phyloP scores from a whole-genome alignment of 768 basidiomycete species.

The Mrakia blollopis region DNA sequence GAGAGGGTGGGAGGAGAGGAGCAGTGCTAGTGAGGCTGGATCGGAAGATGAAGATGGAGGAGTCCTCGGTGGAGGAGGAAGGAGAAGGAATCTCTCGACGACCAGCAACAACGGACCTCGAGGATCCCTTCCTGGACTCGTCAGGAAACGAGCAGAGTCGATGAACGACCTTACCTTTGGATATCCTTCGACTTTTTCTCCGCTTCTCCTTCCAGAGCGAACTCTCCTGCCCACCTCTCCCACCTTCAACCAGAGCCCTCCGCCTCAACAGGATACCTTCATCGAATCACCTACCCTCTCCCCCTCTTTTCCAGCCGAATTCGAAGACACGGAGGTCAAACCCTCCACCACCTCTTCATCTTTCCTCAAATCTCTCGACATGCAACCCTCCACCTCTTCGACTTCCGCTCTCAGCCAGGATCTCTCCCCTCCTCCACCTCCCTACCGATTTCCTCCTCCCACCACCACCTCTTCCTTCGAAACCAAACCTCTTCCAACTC shows the following conservation, averaged over 20 bases:
- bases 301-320: neutral
- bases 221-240: neutral
- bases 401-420: neutral
- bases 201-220: neutral
- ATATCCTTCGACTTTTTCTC: neutral
- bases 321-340: neutral
- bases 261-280: neutral
- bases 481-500: neutral
- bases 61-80: neutral
- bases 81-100: neutral
- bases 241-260: neutral
- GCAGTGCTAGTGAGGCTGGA: constrained; percentile 10
- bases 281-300: neutral
- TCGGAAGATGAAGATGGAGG: neutral
- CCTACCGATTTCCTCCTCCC: neutral
- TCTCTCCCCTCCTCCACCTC: neutral
- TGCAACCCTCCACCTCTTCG: neutral
- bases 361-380: neutral
- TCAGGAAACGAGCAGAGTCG: constrained; percentile 1
- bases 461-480: neutral
- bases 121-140: neutral
- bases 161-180: constrained; percentile 7
- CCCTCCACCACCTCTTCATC: neutral
- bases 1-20: constrained; percentile 4
- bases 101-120: neutral